Evolutionary conservation across 208 protist species (phyloP).

Genomic region (Acanthamoeba healyi): DNA sequence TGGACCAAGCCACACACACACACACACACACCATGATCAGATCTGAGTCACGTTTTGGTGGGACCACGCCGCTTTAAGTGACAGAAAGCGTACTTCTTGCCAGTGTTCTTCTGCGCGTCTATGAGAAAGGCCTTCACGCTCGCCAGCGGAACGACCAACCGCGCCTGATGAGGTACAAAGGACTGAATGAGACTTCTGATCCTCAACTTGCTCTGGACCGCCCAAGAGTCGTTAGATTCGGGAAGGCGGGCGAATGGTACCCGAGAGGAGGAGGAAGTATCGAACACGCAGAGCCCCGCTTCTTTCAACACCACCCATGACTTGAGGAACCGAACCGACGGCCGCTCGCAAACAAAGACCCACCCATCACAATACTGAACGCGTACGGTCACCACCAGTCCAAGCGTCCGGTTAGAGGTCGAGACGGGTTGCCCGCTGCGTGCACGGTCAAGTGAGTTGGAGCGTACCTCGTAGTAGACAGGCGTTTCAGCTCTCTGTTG

Average conservation of each 20-base stretch:
- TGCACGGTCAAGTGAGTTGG: too few relatives aligned
- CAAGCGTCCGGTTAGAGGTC: too few relatives aligned
- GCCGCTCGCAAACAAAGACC: conserved; percentile 9
- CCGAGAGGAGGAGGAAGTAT: not conserved
- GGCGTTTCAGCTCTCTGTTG: not conserved
- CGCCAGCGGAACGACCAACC: conserved; percentile 21
- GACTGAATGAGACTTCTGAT: too few relatives aligned
- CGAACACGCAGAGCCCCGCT: not conserved
- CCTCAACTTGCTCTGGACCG: too few relatives aligned
- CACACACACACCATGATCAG: too few relatives aligned
- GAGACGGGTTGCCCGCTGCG: too few relatives aligned
- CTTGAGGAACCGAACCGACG: conserved; percentile 42
- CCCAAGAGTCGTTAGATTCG: not conserved
- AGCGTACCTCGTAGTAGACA: not conserved
- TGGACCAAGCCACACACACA: too few relatives aligned
- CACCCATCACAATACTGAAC: conserved; percentile 29
- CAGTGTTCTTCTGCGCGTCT: conserved; percentile 14
- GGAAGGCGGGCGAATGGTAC: not conserved
- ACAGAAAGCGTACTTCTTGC: conserved; percentile 53
- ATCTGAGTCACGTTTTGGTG: too few relatives aligned
- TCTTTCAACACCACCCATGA: not conserved
- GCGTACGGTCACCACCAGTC: not conserved
- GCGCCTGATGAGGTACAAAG: not conserved
- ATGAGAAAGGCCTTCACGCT: conserved; percentile 20
- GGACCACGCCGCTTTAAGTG: too few relatives aligned